A percentile compares a stretch with the other conserved stretches of the same genome.
phyloP scores from a whole-genome alignment of 2,329 filamentous ascomycete genomes.

The Epichloe scottii region DNA sequence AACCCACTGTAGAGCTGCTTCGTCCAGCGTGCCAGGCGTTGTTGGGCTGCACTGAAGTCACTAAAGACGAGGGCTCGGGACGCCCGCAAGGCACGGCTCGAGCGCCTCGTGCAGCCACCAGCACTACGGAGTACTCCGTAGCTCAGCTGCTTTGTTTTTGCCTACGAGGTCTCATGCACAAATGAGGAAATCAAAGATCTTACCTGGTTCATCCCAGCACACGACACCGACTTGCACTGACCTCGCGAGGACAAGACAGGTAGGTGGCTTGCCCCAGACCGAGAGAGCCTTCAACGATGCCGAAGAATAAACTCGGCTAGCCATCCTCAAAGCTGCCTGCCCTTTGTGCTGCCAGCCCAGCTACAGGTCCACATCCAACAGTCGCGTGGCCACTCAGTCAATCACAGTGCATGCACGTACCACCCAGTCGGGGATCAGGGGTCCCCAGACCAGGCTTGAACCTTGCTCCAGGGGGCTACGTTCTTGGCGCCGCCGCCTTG shows the following conservation, averaged over 20 bases:
- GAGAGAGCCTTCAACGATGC: neutral
- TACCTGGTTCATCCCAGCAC: neutral
- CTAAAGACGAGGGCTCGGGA: neutral
- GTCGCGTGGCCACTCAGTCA: neutral
- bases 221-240: neutral
- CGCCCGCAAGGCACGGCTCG: slow-evolving; percentile 4
- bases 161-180: no score
- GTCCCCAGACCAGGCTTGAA: neutral
- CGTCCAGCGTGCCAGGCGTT: neutral
- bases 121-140: neutral
- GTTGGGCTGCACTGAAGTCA: neutral
- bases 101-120: neutral
- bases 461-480: no score
- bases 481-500: no score
- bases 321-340: no score
- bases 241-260: neutral
- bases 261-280: no score
- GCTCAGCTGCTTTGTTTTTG: neutral
- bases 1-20: no score
- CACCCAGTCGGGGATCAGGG: neutral
- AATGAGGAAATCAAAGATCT: no score
- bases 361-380: neutral
- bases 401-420: neutral
- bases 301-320: no score
- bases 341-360: neutral